Conservation (phyloP, 2,329 filamentous ascomycete species). For the Simplicillium aogashimaense region DNA sequence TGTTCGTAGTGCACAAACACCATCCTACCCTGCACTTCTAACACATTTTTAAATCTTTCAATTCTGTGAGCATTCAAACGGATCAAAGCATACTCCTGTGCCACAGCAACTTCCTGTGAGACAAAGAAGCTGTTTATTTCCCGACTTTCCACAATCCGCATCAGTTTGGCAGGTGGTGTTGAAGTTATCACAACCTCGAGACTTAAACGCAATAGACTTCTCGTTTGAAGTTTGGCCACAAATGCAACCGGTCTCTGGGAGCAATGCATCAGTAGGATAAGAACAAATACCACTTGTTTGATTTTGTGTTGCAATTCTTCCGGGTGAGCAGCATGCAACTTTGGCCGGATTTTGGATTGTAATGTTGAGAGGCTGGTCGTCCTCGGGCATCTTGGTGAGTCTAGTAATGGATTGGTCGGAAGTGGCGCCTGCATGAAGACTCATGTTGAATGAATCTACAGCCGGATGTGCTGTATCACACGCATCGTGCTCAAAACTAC, state of each 20-base stretch:
- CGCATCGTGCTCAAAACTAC: conserved; percentile 20
- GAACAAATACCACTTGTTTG: conserved; percentile 12
- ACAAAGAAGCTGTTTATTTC: conserved; percentile 17
- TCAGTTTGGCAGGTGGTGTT: conserved; percentile 15
- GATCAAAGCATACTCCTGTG: conserved; percentile 23
- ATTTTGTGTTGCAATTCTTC: conserved; percentile 11
- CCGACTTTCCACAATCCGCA: conserved; percentile 15
- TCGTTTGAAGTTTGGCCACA: conserved; percentile 20
- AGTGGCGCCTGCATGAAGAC: conserved; percentile 19
- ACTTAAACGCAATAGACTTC: conserved; percentile 19
- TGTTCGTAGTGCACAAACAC: too few species aligned
- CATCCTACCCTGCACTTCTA: too few species aligned
- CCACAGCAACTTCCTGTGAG: conserved; percentile 25
- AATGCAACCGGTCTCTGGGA: conserved; percentile 20
- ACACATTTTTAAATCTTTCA: not conserved
- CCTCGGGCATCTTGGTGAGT: conserved; percentile 18
- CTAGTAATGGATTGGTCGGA: conserved; percentile 16
- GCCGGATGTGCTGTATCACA: conserved; percentile 21
- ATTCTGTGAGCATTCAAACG: conserved; percentile 24
- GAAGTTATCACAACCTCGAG: conserved; percentile 22
- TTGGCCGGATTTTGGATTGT: conserved; percentile 22
- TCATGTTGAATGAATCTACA: conserved; percentile 21
- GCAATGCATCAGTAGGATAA: conserved; percentile 20
- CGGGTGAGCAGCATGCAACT: conserved; percentile 21
- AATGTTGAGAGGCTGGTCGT: conserved; percentile 16